Evolutionary conservation across 2,329 filamentous ascomycete species (phyloP), one percentile per base, ranked within the genome.

Genomic region (Fusarium avenaceum): DNA sequence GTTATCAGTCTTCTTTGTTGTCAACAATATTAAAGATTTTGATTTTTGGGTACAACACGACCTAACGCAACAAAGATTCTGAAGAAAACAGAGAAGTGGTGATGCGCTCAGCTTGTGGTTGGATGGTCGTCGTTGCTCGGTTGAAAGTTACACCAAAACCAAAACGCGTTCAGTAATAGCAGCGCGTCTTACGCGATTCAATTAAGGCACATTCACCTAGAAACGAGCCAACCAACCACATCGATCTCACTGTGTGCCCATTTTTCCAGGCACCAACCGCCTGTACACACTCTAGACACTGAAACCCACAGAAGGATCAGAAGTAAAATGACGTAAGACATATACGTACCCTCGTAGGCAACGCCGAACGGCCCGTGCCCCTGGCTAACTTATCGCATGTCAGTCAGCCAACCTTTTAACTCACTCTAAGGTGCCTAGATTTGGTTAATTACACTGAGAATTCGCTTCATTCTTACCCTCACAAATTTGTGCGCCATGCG

Each of bases 401-500:
- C 58, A 51, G 55, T 63, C 43, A 50, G 63, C 57, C 43, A 50
- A 61, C 57, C 42, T 63, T 51, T 49, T 39, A 49, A 24, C 61
- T 51, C 47, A 22, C 22, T 22, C 22, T 22, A 22, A 22, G 22
- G 22, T 22, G 22, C 22, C 5, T 42, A 54, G 28, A 30, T 30
- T 57, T 43, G 33, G 51, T 53, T 15, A 60, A 35, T 46, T 38
- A n/a, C 35, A 38, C 17, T 38, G 35, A 60, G 57, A 32, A 60
- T 62, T 48, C 62, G 62, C 67, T 73, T 70, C 68, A 56, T 63
- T 59, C 55, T 56, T 52, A 47, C 49, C 30, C 57, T 67, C 65
- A 69, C 71, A 65, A 65, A 55, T 46, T 62, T 61, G 54, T 80
- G 76, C 73, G 69, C 71, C 57, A 72, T 70, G 64, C 63, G 68